A percentile compares a stretch with the other conserved stretches of the same genome.
These are phyloP conservation scores for Rosa persica DNA, from an alignment of 306 rosid species.

Conservation along the genomic window DNA sequence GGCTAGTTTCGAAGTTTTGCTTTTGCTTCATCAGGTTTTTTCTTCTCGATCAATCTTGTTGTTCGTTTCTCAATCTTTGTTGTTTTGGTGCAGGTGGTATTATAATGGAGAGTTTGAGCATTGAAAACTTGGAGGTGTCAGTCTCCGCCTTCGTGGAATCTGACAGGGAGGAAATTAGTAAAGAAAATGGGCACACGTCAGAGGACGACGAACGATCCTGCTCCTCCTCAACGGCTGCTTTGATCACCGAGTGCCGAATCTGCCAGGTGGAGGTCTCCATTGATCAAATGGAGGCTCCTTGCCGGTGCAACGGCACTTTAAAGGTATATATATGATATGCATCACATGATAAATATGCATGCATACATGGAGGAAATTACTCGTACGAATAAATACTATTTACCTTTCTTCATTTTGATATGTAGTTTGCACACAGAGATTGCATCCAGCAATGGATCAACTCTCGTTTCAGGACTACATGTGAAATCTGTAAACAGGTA, in stretches of 20 bases:
- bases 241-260: neutral
- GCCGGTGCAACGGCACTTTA: neutral
- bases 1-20: no score
- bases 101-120: neutral
- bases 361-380: neutral
- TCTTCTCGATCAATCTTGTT: neutral
- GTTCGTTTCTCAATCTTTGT: neutral
- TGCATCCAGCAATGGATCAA: neutral
- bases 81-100: neutral
- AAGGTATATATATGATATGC: neutral
- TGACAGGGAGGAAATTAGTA: neutral
- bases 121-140: neutral
- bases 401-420: neutral
- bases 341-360: neutral
- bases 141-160: neutral
- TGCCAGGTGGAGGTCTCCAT: neutral
- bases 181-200: neutral
- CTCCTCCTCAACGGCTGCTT: neutral
- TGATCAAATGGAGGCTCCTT: neutral
- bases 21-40: neutral
- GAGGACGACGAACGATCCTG: neutral
- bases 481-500: neutral
- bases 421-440: neutral
- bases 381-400: neutral
- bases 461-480: neutral